These are phyloP conservation scores for Arthrinium puccinioides DNA, from an alignment of 2,329 filamentous ascomycete genomes.

Conservation along the genomic window DNA sequence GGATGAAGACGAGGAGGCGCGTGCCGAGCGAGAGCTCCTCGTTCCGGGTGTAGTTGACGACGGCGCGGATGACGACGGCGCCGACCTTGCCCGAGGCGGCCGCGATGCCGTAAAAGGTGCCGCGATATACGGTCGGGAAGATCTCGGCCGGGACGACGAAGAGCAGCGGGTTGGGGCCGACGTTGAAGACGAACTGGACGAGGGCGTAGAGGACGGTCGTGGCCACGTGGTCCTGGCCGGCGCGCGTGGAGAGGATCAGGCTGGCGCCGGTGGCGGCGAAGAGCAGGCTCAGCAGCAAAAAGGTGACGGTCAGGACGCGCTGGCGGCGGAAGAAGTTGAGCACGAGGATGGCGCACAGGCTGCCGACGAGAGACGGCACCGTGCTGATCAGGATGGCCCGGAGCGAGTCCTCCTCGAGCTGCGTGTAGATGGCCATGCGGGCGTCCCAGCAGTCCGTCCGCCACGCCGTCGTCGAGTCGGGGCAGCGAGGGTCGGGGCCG, in stretches of 20 bases:
- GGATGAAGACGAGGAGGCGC: too few relatives aligned
- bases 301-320: constrained; percentile 4
- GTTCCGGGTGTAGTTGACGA: too few relatives aligned
- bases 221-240: background rate
- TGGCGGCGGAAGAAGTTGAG: constrained; percentile 10
- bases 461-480: background rate
- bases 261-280: background rate
- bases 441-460: background rate
- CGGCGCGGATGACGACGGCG: constrained; percentile 61
- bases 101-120: constrained; percentile 63
- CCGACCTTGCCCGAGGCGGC: constrained; percentile 69
- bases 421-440: background rate
- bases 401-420: constrained; percentile 5
- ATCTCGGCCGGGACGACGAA: constrained; percentile 78
- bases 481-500: too few relatives aligned
- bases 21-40: too few relatives aligned
- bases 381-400: constrained; percentile 8
- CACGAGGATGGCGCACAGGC: constrained; percentile 8
- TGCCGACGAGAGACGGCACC: constrained; percentile 10
- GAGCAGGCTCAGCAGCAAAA: background rate
- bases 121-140: constrained; percentile 79
- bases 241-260: background rate
- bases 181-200: constrained; percentile 60
- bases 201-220: constrained; percentile 41
- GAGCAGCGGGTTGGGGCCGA: constrained; percentile 60